A percentile compares a stretch with the other conserved stretches of the same genome.
phyloP scores from a whole-genome alignment of 768 basidiomycete species.

The Psilocybe cyanescens region DNA sequence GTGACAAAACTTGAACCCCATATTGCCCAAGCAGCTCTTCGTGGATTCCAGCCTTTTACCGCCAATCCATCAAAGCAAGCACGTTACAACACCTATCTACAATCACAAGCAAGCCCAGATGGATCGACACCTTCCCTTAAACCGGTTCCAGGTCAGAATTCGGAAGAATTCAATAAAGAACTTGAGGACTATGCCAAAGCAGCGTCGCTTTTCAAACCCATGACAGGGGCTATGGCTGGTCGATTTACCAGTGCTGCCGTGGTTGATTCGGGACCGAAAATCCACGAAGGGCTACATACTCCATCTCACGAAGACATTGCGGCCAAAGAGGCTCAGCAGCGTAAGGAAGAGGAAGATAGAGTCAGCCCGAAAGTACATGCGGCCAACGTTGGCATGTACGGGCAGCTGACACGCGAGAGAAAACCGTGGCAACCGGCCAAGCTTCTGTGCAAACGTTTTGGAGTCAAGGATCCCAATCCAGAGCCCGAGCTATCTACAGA shows the following conservation, averaged over 20 bases:
- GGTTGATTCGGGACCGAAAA: conserved; percentile 65
- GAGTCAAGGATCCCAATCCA: conserved; percentile 85
- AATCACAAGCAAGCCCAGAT: conserved; percentile 62
- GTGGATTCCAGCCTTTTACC: conserved; percentile 90
- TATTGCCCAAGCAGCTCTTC: conserved; percentile 83
- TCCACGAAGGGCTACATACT: conserved; percentile 70
- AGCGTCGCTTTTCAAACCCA: conserved; percentile 89
- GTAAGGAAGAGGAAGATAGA: conserved; percentile 53
- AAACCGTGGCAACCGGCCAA: conserved; percentile 80
- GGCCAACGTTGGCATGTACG: conserved; percentile 88
- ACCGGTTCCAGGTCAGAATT: conserved; percentile 58
- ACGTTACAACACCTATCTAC: conserved; percentile 84
- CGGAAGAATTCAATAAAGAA: conserved; percentile 80
- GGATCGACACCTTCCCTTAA: conserved; percentile 51
- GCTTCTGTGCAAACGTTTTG: conserved; percentile 92
- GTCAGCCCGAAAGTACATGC: conserved; percentile 82
- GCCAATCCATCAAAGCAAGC: conserved; percentile 78
- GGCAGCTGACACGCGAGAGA: conserved; percentile 79
- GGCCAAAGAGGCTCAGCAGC: conserved; percentile 44
- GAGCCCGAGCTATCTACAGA: conserved; percentile 44
- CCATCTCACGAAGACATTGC: conserved; percentile 51
- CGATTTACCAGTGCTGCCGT: conserved; percentile 87
- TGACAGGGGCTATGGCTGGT: conserved; percentile 90
- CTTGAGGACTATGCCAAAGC: conserved; percentile 85
- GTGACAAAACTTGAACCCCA: conserved; percentile 72